Evolutionary conservation across 148 eudicot genomes (phyloP).

Genomic region (Oxyria digyna): DNA sequence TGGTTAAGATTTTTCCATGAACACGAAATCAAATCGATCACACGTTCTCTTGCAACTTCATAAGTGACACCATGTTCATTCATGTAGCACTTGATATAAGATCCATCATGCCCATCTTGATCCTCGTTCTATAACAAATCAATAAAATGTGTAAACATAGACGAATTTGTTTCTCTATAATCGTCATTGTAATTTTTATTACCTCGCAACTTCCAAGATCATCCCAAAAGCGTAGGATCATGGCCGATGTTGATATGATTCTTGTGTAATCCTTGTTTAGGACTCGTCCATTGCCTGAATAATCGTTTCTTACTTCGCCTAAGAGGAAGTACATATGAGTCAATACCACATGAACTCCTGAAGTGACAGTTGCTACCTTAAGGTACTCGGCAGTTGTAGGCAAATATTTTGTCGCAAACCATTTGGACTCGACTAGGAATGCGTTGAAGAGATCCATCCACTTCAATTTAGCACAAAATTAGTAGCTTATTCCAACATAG

Average conservation of each 20-base stretch:
- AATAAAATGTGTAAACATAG: background rate
- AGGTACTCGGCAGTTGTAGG: conserved; percentile 42
- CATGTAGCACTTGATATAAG: conserved; percentile 38
- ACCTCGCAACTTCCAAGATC: conserved; percentile 12
- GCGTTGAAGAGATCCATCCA: conserved; percentile 51
- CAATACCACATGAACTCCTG: conserved; percentile 33
- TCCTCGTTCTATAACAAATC: conserved; percentile 28
- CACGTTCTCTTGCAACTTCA: conserved; percentile 22
- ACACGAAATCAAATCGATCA: conserved; percentile 23
- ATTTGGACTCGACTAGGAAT: conserved; percentile 54
- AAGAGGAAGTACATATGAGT: conserved; percentile 35
- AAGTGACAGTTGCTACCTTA: conserved; percentile 34
- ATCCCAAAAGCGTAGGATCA: conserved; percentile 63
- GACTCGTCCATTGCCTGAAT: background rate
- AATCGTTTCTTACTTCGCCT: conserved; percentile 24
- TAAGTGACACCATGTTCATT: conserved; percentile 24
- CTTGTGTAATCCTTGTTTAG: conserved; percentile 6
- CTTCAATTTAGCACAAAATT: conserved; percentile 17
- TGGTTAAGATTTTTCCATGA: conserved; percentile 43
- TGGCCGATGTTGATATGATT: conserved; percentile 27
- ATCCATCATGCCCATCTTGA: conserved; percentile 48
- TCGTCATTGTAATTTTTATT: background rate
- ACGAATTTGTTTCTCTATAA: no score
- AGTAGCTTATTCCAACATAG: background rate
- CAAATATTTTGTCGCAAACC: conserved; percentile 33